Base-by-base conservation (phyloP, 768 basidiomycete genomes). In the Omphalotus guepiniiformis region DNA sequence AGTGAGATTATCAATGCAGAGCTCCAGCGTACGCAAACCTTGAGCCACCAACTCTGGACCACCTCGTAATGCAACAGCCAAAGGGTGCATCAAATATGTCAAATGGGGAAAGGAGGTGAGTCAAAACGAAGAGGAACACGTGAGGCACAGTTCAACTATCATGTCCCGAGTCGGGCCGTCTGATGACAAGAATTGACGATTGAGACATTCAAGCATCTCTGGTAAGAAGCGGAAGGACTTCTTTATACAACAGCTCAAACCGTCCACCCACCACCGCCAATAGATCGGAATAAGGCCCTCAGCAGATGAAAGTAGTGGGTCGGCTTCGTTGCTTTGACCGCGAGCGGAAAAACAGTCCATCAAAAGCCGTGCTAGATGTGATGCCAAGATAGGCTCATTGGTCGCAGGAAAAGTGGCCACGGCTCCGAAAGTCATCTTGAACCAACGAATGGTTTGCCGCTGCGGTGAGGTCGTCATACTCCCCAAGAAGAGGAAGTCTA, bases 1-100 rank as follows among this genome's bases (percentile, higher is more conserved):
- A 0, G 93, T 96, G 22, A 99, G 78, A 61, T 98, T 99, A 70
- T 99, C 96, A 58, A 98, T 95, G 68, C 95, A 98, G n/a, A 99
- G 75, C 64, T 99, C 96, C 49, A 99, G 79, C 0, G 96, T 99
- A 5, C 96, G 81, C 21, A 99, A 71, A 37, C 96, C 96, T 70
- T 99, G 96, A 19, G 92, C 85, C 45, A 97, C 88, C 38, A 96
- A 80, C 45, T 99, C 96, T 5, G 85, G 79, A 30, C 79, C 82
- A 29, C 93, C 93, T 42, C 85, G 81, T 42, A 99, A 70, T 6
- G 96, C 93, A 41, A 94, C 74, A 2, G 94, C 93, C 23, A 99
- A 75, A 1, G 96, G 96, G 55, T 92, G 88, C 94, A 98, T 97
- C 48, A 99, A 76, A 59, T 97, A 94, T 13, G 84, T 82, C 40